Percentiles rank a stretch among this genome's conserved stretches.
phyloP scores from a whole-genome alignment of 2,329 filamentous ascomycete genomes.

The Alternaria ventricosa region DNA sequence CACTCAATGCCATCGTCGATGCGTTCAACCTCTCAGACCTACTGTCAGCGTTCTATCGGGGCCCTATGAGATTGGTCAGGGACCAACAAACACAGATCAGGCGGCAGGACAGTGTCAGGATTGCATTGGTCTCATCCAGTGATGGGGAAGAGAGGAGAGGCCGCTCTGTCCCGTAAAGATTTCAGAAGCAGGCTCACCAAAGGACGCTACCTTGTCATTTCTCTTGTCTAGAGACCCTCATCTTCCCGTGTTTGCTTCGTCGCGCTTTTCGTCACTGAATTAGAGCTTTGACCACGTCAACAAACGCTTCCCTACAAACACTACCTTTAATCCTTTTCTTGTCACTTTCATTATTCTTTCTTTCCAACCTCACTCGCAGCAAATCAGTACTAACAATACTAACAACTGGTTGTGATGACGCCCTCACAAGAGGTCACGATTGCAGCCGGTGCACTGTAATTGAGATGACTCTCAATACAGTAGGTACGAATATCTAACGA shows the following conservation, averaged over 20 bases:
- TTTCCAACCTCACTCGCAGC: background rate
- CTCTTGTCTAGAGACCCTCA: background rate
- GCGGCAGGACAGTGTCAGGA: constrained; percentile 25
- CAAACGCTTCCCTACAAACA: background rate
- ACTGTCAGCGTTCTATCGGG: constrained; percentile 33
- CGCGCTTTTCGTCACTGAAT: background rate
- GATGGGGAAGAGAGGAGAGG: background rate
- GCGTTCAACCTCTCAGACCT: constrained; percentile 40
- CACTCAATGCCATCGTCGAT: constrained; percentile 29
- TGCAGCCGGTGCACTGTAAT: background rate
- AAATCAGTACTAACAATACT: background rate
- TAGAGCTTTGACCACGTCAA: background rate
- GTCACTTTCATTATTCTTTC: background rate
- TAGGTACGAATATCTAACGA: background rate
- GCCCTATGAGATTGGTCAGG: constrained; percentile 40
- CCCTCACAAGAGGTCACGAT: background rate
- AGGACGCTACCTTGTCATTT: background rate
- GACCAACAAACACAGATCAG: constrained; percentile 36
- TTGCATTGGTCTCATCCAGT: background rate
- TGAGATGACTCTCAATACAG: background rate
- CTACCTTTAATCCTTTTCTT: background rate
- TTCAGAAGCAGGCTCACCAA: background rate
- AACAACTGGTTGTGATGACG: background rate
- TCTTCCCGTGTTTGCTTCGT: background rate
- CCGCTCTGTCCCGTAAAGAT: background rate